Conservation (phyloP, 2,329 filamentous ascomycete genomes). For the Alternaria triticimaculans region DNA sequence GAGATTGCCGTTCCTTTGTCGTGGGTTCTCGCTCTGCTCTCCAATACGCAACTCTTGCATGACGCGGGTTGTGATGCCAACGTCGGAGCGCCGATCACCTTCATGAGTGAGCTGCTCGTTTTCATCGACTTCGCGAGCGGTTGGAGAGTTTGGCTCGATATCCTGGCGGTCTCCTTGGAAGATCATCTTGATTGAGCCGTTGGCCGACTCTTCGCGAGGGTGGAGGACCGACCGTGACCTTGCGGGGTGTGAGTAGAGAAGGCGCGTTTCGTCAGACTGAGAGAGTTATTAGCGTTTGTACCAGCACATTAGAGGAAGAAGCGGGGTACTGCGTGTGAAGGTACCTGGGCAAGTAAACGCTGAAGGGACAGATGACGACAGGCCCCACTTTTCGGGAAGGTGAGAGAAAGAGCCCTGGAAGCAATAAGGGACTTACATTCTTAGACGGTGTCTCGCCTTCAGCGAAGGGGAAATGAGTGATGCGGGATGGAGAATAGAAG, state of each 20-base stretch:
- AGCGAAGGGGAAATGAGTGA: constrained; percentile 22
- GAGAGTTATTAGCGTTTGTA: constrained; percentile 13
- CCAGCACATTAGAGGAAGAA: neutral
- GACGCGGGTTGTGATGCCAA: constrained; percentile 17
- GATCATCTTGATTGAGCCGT: constrained; percentile 32
- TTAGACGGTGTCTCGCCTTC: constrained; percentile 35
- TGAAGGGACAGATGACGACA: constrained; percentile 2
- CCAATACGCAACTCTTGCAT: constrained; percentile 29
- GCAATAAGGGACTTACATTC: constrained; percentile 38
- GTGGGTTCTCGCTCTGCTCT: constrained; percentile 3
- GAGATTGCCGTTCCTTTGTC: neutral
- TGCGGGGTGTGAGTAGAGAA: constrained; percentile 29
- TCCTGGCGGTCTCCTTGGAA: constrained; percentile 33
- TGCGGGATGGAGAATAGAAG: constrained; percentile 42
- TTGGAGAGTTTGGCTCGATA: constrained; percentile 25
- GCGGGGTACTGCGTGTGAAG: constrained; percentile 11
- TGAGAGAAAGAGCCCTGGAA: constrained; percentile 17
- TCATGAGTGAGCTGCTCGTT: constrained; percentile 2
- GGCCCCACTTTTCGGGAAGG: constrained; percentile 7
- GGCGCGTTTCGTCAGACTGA: constrained; percentile 33
- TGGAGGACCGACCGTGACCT: constrained; percentile 7
- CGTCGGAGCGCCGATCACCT: constrained; percentile 4
- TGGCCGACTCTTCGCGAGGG: constrained; percentile 17
- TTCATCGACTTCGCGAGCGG: constrained; percentile 10
- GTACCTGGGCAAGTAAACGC: neutral